Base-by-base conservation (phyloP, 2,329 filamentous ascomycete genomes). In the Beauveria bassiana region DNA sequence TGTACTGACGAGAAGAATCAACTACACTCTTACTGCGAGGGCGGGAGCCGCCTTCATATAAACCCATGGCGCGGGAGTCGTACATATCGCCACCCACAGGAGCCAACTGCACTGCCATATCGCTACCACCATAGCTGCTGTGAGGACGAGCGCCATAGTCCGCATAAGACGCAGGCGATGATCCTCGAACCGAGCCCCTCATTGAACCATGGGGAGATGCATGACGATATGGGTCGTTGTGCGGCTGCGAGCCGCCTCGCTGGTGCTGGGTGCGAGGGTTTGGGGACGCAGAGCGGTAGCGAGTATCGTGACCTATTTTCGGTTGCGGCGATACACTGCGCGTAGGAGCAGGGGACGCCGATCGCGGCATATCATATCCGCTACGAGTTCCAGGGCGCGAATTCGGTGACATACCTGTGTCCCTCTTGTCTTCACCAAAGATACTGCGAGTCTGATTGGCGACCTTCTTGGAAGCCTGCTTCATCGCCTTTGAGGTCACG, bases 401-500 rank as follows among this genome's bases (percentile, higher is more conserved):
- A 45, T 62, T 63, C 3, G 74, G 70, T 5, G 77, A 73, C 18
- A 70, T 66, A 46, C 72, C 73, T 56, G 43, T n/a, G 55, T 70
- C 65, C 38, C 76, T 70, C 1, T 74, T 77, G 18, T 70, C 71
- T 1, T 75, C 73, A 38, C 70, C 80, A 73, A 96, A 95, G 78
- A 97, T 87, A 69, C 83, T 91, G 49, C 91, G 85, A 3, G 90
- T 91, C 73, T 97, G 90, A 51, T 87, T 85, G 24, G 89, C 86
- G 69, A 93, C 97, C 73, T 92, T 92, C 68, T 96, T 89, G 0
- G 92, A 95, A 4, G 93, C 91, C 73, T 96, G 90, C 70, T 96
- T 91, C 96, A 99, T 99, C 53, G 95, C 91, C 65, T 89, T 90
- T 4, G 91, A 90, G 0, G 96, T 99, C 64, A 96, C 91, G 1